Base-by-base conservation (phyloP, 2,329 filamentous ascomycete genomes). In the Talaromyces rugulosus region DNA sequence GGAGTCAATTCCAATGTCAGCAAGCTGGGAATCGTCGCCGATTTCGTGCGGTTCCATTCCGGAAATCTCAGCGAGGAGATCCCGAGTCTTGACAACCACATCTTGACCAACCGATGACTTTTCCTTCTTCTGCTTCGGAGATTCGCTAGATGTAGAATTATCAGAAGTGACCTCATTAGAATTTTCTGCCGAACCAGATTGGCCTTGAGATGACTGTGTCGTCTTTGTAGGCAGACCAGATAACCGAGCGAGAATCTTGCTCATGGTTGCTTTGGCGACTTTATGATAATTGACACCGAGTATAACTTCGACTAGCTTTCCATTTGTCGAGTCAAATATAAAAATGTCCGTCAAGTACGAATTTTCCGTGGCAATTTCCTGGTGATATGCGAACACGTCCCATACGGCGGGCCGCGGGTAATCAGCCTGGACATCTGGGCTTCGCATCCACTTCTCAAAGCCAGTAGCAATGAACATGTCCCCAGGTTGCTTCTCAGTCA, bases 1-100 rank as follows among this genome's bases (percentile, higher is more conserved):
- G 0, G 81, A 83, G 67, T 83, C 81, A 12, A 78, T 68, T 1
- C 77, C 76, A 11, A 78, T 61, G 33, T 76, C 73, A 7, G 64
- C 68, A 33, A 81, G 69, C 11, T 70, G 64, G 6, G 66, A 66
- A 16, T 77, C 71, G 23, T 64, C 63, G 33, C 71, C 68, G n/a
- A 81, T 75, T 33, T 79, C 74, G 6, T 69, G 60, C 0, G 68
- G 30, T n/a, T 77, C 73, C 6, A 79, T 61, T 8, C 76, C 76
- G 0, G 74, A 75, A 0, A 66, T 44, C 0, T 75, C 66, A 1
- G 59, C 59, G 5, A 68, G 56, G 9, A 62, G 50, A 12, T 42
- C 54, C 11, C 56, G 56, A 9, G 63, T 58, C 23, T 61, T 56
- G 36, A 14, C 16, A 36, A 60, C 34, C 16, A 65, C 53, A 28